Conservation (phyloP, 208 protist species). For the Leishmania turanica region DNA sequence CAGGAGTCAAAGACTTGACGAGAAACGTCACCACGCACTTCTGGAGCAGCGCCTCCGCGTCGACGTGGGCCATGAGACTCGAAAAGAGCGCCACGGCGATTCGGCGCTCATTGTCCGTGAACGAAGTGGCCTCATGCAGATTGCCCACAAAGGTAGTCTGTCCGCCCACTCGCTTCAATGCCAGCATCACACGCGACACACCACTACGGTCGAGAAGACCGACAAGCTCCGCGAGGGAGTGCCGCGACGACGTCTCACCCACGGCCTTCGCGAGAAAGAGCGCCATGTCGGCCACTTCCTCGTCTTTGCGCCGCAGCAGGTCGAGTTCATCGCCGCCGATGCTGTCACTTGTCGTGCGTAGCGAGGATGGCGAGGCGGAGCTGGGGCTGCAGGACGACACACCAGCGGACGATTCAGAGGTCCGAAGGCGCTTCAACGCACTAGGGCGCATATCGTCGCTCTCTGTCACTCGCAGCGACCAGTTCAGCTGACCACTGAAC, state of each 20-base stretch:
- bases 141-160: constrained; percentile 40
- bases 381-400: background rate
- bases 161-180: constrained; percentile 54
- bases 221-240: constrained; percentile 44
- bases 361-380: constrained; percentile 1
- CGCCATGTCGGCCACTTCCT: constrained; percentile 75
- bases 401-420: background rate
- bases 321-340: constrained; percentile 60
- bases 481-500: background rate
- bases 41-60: constrained; percentile 15
- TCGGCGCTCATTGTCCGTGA: background rate
- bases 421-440: background rate
- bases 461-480: background rate
- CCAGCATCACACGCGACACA: constrained; percentile 32
- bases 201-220: constrained; percentile 33
- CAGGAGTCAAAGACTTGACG: constrained; percentile 17
- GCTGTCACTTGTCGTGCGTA: constrained; percentile 7
- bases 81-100: constrained; percentile 5
- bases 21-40: constrained; percentile 26
- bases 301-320: constrained; percentile 70
- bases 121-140: constrained; percentile 27
- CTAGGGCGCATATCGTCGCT: background rate
- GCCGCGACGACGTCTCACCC: constrained; percentile 26
- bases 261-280: constrained; percentile 61
- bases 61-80: background rate